Percentiles rank a stretch among this genome's conserved stretches.
Evolutionary conservation across 495 filamentous ascomycete genomes (phyloP).

Genomic region (Aspergillus nanangensis): DNA sequence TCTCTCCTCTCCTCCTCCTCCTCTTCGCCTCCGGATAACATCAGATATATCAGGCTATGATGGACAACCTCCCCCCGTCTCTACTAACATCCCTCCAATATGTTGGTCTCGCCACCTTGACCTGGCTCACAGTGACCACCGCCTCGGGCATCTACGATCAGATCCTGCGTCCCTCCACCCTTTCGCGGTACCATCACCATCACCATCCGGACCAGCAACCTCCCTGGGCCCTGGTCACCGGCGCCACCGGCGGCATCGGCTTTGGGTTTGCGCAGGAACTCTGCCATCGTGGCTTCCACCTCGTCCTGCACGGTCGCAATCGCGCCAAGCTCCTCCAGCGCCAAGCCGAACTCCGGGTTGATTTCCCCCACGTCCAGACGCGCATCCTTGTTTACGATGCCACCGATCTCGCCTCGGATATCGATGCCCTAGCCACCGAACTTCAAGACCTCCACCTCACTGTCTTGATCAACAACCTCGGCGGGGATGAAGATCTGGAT

Average conservation of each 20-base stretch:
- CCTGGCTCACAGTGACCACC: neutral
- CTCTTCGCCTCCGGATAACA: too few species aligned
- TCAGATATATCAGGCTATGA: too few species aligned
- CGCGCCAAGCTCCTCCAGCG: neutral
- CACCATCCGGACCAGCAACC: neutral
- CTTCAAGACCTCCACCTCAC: neutral
- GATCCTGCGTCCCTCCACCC: neutral
- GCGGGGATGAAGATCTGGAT: neutral
- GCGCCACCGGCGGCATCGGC: slow-evolving; percentile 58
- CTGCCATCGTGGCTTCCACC: slow-evolving; percentile 51
- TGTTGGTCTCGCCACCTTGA: neutral
- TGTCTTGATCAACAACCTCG: neutral
- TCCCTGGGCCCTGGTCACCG: slow-evolving; percentile 56
- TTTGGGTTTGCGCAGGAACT: slow-evolving; percentile 44
- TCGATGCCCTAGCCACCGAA: neutral
- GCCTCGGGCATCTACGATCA: neutral
- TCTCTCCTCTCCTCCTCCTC: too few species aligned
- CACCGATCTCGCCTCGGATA: neutral
- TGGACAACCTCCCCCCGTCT: too few species aligned
- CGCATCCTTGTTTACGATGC: neutral
- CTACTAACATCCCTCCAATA: too few species aligned
- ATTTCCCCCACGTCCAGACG: neutral
- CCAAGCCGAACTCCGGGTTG: neutral
- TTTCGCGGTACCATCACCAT: neutral
- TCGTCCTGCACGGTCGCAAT: slow-evolving; percentile 54